Base-by-base conservation (phyloP, 768 basidiomycete genomes). In the Aureoboletus auriporus region DNA sequence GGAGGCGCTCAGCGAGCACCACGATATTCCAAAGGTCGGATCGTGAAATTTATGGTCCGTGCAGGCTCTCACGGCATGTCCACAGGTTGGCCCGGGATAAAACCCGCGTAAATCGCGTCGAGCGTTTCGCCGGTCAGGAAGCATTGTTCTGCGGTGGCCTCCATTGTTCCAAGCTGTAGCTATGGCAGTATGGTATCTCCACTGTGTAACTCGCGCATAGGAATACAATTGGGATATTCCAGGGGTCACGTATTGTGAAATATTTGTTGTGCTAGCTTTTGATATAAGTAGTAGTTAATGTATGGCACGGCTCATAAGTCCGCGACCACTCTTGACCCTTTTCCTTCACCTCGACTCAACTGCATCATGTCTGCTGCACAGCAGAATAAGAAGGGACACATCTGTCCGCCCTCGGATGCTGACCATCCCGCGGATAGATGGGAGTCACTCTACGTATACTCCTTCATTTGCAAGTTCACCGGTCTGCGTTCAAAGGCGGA, bases 21-120 rank as follows among this genome's bases (percentile, higher is more conserved):
- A 95, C 67, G 92, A 94, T 66, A 93, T 93, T 60, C 92, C 92
- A 35, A 93, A 94, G 79, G 90, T 84, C 64, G 51, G 70, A 60
- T 42, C 40, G 47, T 39, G 44, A 48, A 50, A 46, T 35, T 48
- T n/a, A 23, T 59, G 58, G 61, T 59, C 55, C 64, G 66, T 67
- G 60, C 54, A 54, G 43, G 35, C 51, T 58, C 58, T 66, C 58
- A 66, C 58, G 51, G 42, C 55, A 53, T 50, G 43, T 40, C 46
- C 41, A 44, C 58, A 92, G 89, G 89, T 92, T 65, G 89, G 89
- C 52, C 89, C 89, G 39, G 89, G 89, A 71, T 92, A 83, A 89
- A 59, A 71, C 52, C 49, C 59, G 56, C 60, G 53, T 58, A 61
- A 61, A 64, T 58, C 49, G 54, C 57, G 58, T 63, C 58, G 55